Percentiles rank a stretch among this genome's conserved stretches.
Conservation (phyloP, 768 basidiomycete species). For the Tulasnella sp. region DNA sequence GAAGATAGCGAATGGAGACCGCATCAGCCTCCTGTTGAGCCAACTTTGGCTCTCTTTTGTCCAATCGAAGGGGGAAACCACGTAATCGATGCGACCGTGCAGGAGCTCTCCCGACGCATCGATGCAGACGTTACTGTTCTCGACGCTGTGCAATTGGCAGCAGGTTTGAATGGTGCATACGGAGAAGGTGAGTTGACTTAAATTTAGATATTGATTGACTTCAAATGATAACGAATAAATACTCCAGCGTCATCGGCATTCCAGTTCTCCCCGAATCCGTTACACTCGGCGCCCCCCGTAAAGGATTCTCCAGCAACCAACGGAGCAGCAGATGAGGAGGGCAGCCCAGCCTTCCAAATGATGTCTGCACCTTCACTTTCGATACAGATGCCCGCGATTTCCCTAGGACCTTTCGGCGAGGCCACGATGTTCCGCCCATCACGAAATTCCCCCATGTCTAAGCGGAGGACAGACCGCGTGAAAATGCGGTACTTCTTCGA, state of each 20-base stretch:
- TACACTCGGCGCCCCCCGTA: slow-evolving; percentile 55
- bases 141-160: slow-evolving; percentile 78
- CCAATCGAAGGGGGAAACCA: slow-evolving; percentile 87
- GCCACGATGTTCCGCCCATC: slow-evolving; percentile 17
- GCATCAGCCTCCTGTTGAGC: slow-evolving; percentile 57
- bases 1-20: slow-evolving; percentile 47
- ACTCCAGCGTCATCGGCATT: slow-evolving; percentile 62
- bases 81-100: slow-evolving; percentile 73
- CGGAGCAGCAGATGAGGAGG: slow-evolving; percentile 40
- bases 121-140: slow-evolving; percentile 79
- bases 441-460: neutral
- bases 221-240: neutral
- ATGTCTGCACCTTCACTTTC: slow-evolving; percentile 20
- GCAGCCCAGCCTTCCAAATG: slow-evolving; percentile 45
- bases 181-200: slow-evolving; percentile 43
- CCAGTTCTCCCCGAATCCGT: slow-evolving; percentile 67
- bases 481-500: slow-evolving; percentile 65
- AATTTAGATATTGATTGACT: slow-evolving; percentile 35
- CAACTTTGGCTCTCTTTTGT: slow-evolving; percentile 80
- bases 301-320: slow-evolving; percentile 3
- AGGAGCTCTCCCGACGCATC: slow-evolving; percentile 67
- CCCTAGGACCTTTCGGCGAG: neutral
- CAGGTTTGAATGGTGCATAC: slow-evolving; percentile 83
- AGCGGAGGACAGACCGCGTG: neutral
- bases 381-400: slow-evolving; percentile 3